Percentiles rank a stretch among this genome's conserved stretches.
Conservation (phyloP, 441 rosid genomes). For the Populus hybrid region DNA sequence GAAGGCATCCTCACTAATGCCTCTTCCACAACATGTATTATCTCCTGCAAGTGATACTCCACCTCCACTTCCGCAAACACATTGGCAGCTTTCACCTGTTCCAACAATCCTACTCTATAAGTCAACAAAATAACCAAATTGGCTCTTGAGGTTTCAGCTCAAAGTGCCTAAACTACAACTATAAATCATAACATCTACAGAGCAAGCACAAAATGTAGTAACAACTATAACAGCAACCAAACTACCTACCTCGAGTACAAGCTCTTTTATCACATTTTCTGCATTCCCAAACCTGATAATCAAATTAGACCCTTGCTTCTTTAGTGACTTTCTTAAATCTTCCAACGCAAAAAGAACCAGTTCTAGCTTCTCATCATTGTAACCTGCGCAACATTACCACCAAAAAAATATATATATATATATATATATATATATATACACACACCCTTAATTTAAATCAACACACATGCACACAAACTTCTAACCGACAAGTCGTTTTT, state of each 20-base stretch:
- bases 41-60: slow-evolving; percentile 51
- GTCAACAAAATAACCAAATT: slow-evolving; percentile 11
- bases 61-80: slow-evolving; percentile 76
- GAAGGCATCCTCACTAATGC: slow-evolving; percentile 29
- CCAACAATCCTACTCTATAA: slow-evolving; percentile 20
- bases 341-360: slow-evolving; percentile 61
- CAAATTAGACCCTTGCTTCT: slow-evolving; percentile 66
- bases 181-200: neutral
- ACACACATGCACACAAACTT: too few species aligned
- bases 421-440: too few species aligned
- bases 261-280: slow-evolving; percentile 54
- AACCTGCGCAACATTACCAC: slow-evolving; percentile 42
- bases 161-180: slow-evolving; percentile 16
- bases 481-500: neutral
- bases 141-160: slow-evolving; percentile 13
- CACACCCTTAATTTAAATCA: too few species aligned
- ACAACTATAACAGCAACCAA: neutral
- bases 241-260: slow-evolving; percentile 53
- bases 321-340: slow-evolving; percentile 56
- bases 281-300: slow-evolving; percentile 74
- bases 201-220: neutral
- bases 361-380: slow-evolving; percentile 69
- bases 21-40: slow-evolving; percentile 37
- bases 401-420: too few species aligned
- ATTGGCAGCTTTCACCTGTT: slow-evolving; percentile 59